phyloP scores from a whole-genome alignment of 163 green algal species.

The Chlamydomonas reinhardtii region DNA sequence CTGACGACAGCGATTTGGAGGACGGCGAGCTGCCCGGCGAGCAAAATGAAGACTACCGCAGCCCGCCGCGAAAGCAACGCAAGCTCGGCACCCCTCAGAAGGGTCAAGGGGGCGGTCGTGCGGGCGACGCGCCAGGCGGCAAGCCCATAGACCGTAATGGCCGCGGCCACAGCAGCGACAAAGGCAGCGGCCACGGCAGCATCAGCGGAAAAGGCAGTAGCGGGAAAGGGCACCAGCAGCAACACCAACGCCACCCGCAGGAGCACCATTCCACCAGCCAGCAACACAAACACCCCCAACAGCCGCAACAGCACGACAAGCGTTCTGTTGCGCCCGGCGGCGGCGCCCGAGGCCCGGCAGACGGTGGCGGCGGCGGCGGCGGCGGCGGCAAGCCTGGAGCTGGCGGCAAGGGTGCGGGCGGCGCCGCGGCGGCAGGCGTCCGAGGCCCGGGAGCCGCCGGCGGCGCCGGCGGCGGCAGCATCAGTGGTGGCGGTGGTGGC shows the following conservation, averaged over 20 bases:
- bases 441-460: too few species aligned
- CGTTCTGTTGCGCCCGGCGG: too few species aligned
- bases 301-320: not conserved
- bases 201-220: not conserved
- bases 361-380: too few species aligned
- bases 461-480: too few species aligned
- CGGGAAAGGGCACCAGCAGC: too few species aligned
- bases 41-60: not conserved
- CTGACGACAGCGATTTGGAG: constrained; percentile 25
- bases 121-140: not conserved
- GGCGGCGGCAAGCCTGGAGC: not conserved
- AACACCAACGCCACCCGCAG: not conserved
- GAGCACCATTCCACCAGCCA: too few species aligned
- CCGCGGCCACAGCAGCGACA: not conserved
- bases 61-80: constrained; percentile 30
- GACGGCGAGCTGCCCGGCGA: constrained; percentile 37
- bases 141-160: not conserved
- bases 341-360: too few species aligned
- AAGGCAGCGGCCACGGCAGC: not conserved
- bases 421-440: too few species aligned
- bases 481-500: too few species aligned
- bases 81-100: constrained; percentile 2
- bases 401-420: too few species aligned
- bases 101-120: not conserved
- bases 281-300: not conserved